A percentile compares a stretch with the other conserved stretches of the same genome.
These are phyloP conservation scores for Cladochytrium replicatum DNA, from an alignment of 192 early-diverging fungal species.

Conservation along the genomic window DNA sequence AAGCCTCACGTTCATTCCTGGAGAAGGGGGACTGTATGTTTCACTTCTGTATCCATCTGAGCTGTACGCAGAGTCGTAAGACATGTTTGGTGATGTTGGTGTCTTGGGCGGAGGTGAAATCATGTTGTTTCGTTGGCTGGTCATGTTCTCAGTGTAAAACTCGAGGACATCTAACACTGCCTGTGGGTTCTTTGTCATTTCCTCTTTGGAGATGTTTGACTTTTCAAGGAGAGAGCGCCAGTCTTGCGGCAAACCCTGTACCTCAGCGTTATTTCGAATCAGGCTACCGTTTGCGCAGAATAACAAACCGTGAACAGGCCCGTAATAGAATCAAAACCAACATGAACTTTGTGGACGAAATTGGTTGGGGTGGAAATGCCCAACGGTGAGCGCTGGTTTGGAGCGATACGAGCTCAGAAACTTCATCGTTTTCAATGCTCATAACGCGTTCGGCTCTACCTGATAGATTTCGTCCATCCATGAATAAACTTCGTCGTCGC, in stretches of 20 bases:
- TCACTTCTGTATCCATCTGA: too few species aligned
- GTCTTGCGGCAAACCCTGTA: slow-evolving; percentile 70
- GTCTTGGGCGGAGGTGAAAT: too few species aligned
- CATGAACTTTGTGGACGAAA: slow-evolving; percentile 56
- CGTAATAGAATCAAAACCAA: slow-evolving; percentile 1
- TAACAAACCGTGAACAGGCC: too few species aligned
- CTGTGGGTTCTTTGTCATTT: slow-evolving; percentile 80
- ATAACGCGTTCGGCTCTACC: background rate
- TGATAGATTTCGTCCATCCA: slow-evolving; percentile 11
- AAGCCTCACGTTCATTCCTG: too few species aligned
- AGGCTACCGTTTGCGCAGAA: background rate
- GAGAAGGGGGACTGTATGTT: too few species aligned
- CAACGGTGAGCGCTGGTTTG: slow-evolving; percentile 11
- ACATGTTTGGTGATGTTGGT: too few species aligned
- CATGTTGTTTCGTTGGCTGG: background rate
- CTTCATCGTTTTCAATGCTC: background rate
- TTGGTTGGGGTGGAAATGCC: slow-evolving; percentile 56
- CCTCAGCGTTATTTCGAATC: background rate
- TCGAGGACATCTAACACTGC: slow-evolving; percentile 79
- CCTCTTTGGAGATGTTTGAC: slow-evolving; percentile 76
- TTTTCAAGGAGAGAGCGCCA: slow-evolving; percentile 73
- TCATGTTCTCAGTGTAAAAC: slow-evolving; percentile 63
- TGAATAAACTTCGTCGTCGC: slow-evolving; percentile 7
- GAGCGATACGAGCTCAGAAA: background rate
- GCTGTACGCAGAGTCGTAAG: too few species aligned